Evolutionary conservation across 2,329 filamentous ascomycete genomes (phyloP), one percentile per base, ranked within the genome.

Genomic region (Blastomyces parvus): DNA sequence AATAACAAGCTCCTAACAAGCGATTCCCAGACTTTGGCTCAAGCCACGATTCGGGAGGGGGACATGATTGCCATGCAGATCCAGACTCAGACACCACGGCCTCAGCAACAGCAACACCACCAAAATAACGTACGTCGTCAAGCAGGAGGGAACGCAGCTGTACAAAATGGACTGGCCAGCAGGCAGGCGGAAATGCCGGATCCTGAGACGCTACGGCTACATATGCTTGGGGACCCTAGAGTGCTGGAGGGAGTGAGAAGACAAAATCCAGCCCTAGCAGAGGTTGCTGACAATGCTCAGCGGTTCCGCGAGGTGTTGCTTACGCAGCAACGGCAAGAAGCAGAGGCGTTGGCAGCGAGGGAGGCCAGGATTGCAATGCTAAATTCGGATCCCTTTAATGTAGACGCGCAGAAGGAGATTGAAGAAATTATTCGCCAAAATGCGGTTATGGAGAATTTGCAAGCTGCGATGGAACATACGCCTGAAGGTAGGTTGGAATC

Each of bases 361-460:
- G 86, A 92, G 74, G 86, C 89, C 61, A 87, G 93, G 74, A 92
- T 97, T 69, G 87, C 87, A 66, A 83, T 89, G 71, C 81, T 97
- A 65, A 97, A 97, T 74, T 88, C 91, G 11, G 94, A 99, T 71
- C 92, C 93, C 0, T 97, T 97, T 78, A 93, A 99, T 73, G 80
- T 91, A 33, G 92, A 97, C 67, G 90, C 92, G 9, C 94, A 99
- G 77, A 83, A 83, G 57, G 90, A 88, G 78, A 99, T 99, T 66
- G 93, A 94, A 73, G 94, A 99, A 78, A 95, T 97, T 77, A 99
- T 99, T 72, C 87, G 94, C 62, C 90, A 97, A 77, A 90, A 97
- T 77, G 84, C 88, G 19, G 93, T 99, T 56, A 91, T 93, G 76
- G 91, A 97, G 78, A 99, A 99, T 72, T 77, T 97, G 65, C 91